phyloP scores from a whole-genome alignment of 169 alveolate species.

The Cyclospora cayetanensis region DNA sequence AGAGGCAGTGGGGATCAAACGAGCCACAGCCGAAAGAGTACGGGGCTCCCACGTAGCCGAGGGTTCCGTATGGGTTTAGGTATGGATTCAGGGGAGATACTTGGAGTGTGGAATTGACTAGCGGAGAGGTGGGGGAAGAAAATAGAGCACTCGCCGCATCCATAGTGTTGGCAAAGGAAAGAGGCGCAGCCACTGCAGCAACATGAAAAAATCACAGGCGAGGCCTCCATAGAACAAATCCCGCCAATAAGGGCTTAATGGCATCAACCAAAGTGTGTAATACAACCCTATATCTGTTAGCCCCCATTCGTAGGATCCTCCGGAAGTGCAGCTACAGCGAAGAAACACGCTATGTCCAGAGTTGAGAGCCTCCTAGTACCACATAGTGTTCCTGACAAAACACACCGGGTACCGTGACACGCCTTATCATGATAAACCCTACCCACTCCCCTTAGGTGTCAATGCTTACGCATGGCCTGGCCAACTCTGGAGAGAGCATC shows the following conservation, averaged over 20 bases:
- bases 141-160: neutral
- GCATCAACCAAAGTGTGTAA: too few species aligned
- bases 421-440: too few species aligned
- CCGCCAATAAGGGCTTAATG: too few species aligned
- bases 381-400: too few species aligned
- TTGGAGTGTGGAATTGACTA: neutral
- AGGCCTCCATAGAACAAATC: too few species aligned
- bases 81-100: neutral
- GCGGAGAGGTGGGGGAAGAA: neutral
- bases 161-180: neutral
- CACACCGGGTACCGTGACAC: too few species aligned
- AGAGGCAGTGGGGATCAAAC: neutral
- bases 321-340: too few species aligned
- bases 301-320: too few species aligned
- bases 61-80: neutral
- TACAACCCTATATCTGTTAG: too few species aligned
- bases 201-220: too few species aligned
- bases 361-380: too few species aligned
- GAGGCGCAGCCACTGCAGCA: neutral
- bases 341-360: too few species aligned
- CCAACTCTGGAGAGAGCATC: neutral
- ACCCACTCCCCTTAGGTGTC: neutral
- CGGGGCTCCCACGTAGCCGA: neutral
- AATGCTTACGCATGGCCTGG: neutral
- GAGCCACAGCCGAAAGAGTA: neutral